Evolutionary conservation across 2,329 filamentous ascomycete genomes (phyloP), one percentile per base, ranked within the genome.

Genomic region (Lasiodiplodia citricola): DNA sequence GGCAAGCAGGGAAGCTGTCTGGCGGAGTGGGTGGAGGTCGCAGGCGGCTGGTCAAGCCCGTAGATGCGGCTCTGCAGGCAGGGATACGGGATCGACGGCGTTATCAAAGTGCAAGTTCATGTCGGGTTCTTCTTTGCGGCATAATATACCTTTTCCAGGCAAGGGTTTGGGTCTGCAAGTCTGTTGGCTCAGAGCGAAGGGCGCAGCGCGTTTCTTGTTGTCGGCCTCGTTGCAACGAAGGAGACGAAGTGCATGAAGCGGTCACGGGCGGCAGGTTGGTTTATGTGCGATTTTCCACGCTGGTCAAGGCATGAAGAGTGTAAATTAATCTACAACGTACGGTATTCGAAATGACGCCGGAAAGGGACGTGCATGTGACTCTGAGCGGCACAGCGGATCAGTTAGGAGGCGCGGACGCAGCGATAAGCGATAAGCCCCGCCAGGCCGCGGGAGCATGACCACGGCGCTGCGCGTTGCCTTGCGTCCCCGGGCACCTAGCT

Each of bases 1-100:
- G 94, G 94, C 80, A 99, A 98, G 82, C 92, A 97, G 79, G 96
- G 96, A 70, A 97, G 93, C 73, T 99, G 96, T 82, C 85, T 97
- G 68, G 88, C 93, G 11, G 94, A 99, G 82, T 99, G 96, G 96
- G 96, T 99, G 16, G 93, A 97, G 70, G 94, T 97, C 74, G 95
- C 94, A 58, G 96, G 96, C 74, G 96, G 96, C 70, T 99, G 94
- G 93, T 89, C 92, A 69, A 87, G 86, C 66, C 87, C 87, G 72
- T 87, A 81, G 72, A 74, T 21, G 25, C 41, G 55, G 52, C 38
- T 60, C 11, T 41, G 54, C 52, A 31, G 54, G 57, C 23, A 56
- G 57, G 41, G 62, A 55, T 54, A 35, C n/a, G 66, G 57, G n/a
- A 23, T 23, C 47, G 35, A 68, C 31, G 66, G 66, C 66, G 66